Evolutionary conservation across 148 eudicot genomes (phyloP).

Genomic region (Hydrangea macrophylla): DNA sequence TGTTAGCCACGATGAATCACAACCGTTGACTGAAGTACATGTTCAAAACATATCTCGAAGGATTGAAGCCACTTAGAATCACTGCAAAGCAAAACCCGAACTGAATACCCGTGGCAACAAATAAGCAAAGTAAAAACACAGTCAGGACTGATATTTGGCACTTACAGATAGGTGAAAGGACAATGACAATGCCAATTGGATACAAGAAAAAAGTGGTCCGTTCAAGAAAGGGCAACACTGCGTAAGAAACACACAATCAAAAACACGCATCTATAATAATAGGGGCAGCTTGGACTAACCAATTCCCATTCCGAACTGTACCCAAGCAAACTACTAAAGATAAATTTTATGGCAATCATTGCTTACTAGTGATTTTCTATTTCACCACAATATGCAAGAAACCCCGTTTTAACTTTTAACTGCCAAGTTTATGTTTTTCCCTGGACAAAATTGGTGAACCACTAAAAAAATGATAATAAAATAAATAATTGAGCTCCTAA

Average conservation of each 20-base stretch:
- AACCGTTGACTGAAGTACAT: constrained; percentile 71
- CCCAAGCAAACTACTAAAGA: background rate
- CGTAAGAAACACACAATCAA: constrained; percentile 15
- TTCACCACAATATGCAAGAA: background rate
- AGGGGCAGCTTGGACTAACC: background rate
- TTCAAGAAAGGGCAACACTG: constrained; percentile 96
- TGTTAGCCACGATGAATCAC: constrained; percentile 31
- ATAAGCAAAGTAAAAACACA: background rate
- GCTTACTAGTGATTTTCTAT: background rate
- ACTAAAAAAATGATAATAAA: no score
- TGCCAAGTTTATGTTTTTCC: no score
- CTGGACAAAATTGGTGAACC: no score
- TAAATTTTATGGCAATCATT: background rate
- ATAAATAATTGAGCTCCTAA: no score
- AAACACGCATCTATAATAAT: background rate
- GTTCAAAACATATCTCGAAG: constrained; percentile 91
- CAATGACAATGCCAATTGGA: constrained; percentile 81
- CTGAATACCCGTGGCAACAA: background rate
- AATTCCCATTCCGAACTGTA: background rate
- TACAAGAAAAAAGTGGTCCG: constrained; percentile 89
- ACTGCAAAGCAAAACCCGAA: constrained; percentile 43
- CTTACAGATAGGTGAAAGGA: constrained; percentile 95
- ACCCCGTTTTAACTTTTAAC: background rate
- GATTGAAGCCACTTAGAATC: constrained; percentile 85
- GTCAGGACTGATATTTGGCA: constrained; percentile 10